Base-by-base conservation (phyloP, 257 asterid genomes). In the Capsicum rhomboideum region DNA sequence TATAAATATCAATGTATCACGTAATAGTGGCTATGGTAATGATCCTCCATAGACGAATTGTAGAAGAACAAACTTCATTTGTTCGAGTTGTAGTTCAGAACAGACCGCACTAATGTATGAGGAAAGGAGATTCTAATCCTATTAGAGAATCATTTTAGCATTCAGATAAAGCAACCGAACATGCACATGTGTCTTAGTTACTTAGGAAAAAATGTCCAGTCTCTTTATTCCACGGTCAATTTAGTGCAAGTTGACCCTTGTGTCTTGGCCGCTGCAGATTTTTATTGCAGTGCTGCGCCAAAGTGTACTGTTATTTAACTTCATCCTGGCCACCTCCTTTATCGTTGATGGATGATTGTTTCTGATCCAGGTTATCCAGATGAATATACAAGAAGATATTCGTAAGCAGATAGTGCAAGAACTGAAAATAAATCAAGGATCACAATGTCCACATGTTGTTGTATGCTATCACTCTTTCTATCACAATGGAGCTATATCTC, bases 361-460 rank as follows among this genome's bases (percentile, higher is more conserved):
- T 77, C 26, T 16, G 79, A 52, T 44, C 84, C 93, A 97, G 99
- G 94, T 93, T 86, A 97, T 97, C 90, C 99, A 95, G 92, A 95
- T 97, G 99, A 95, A 88, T 82, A 91, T 97, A 88, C 97, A 95
- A 85, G 99, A 97, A 88, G 98, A 95, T 84, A 93, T 93, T 23
- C 99, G 99, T 55, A 94, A 97, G 89, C 99, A 95, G 88, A 97
- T 97, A 64, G 99, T 95, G 83, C 98, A 97, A 90, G 99, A 97
- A 94, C 95, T 97, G 81, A 97, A 97, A 91, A 95, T 97, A 80
- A 97, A 97, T 86, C 98, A 93, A 89, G 96, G 94, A 68, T 91
- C 99, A 68, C 98, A 90, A 84, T 95, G 99, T 87, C 89, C 98
- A 21, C 91, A 93, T 82, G 93, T 94, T 84, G 99, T 97, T 20